phyloP scores from a whole-genome alignment of 179 eudicot species.

The Heliamphora pulchella region DNA sequence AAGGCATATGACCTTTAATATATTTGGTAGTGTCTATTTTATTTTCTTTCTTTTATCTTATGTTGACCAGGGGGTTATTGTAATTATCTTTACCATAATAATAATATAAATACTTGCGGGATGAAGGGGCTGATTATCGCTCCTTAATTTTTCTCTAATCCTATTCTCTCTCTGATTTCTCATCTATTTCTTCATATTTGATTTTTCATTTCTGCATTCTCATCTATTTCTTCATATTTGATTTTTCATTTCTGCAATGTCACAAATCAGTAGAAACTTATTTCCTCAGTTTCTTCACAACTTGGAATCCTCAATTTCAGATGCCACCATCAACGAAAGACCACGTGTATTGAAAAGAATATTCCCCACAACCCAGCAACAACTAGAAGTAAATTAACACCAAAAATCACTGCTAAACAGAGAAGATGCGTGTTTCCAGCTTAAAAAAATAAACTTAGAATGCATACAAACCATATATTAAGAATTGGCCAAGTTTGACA shows the following conservation, averaged over 20 bases:
- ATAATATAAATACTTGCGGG: too few species aligned
- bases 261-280: not conserved
- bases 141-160: too few species aligned
- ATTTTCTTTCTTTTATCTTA: too few species aligned
- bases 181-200: not conserved
- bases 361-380: conserved; percentile 1
- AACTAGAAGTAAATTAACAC: not conserved
- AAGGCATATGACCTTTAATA: not conserved
- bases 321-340: conserved; percentile 4
- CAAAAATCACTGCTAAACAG: not conserved
- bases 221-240: not conserved
- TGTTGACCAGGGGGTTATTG: too few species aligned
- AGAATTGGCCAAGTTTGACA: not conserved
- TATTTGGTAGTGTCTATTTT: not conserved
- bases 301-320: not conserved
- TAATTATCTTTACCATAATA: too few species aligned
- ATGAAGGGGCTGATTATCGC: too few species aligned
- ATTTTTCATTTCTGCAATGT: not conserved
- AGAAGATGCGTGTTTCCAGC: not conserved
- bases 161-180: too few species aligned
- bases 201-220: too few species aligned
- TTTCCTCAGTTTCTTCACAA: not conserved
- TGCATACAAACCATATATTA: not conserved
- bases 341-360: not conserved
- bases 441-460: not conserved